Evolutionary conservation across 1,284 basidiomycete genomes (phyloP).

Genomic region (Puccinia triticina): DNA sequence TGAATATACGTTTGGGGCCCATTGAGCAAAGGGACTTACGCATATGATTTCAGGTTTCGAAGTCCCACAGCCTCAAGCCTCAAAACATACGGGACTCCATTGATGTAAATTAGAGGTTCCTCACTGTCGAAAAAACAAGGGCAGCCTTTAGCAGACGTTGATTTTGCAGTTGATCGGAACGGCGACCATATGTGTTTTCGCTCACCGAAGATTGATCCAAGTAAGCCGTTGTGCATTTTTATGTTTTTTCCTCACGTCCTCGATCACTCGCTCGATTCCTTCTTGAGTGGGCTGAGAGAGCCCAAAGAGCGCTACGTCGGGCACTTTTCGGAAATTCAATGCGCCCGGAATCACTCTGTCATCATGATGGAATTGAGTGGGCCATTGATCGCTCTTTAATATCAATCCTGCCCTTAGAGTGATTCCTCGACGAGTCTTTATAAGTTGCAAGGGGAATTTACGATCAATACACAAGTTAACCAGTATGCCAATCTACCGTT

Average conservation of each 20-base stretch:
- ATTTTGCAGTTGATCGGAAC: not conserved
- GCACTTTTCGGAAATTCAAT: conserved; percentile 88
- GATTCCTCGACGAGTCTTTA: conserved; percentile 83
- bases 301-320: conserved; percentile 82
- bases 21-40: conserved; percentile 50
- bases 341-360: conserved; percentile 72
- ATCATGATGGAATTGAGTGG: conserved; percentile 67
- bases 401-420: conserved; percentile 81
- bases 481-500: not conserved
- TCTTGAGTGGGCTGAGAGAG: conserved; percentile 85
- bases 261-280: conserved; percentile 82
- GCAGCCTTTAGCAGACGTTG: not conserved
- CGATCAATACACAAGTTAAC: not conserved
- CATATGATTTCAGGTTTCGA: conserved; percentile 60
- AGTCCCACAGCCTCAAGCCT: conserved; percentile 60
- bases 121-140: conserved; percentile 54
- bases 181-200: not conserved
- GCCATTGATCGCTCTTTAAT: conserved; percentile 87
- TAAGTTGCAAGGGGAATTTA: not conserved
- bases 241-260: conserved; percentile 55
- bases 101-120: conserved; percentile 92
- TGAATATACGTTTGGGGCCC: not conserved
- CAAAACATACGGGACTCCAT: conserved; percentile 69
- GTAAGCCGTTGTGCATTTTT: conserved; percentile 34
- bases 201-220: conserved; percentile 51